phyloP scores from a whole-genome alignment of 768 basidiomycete genomes.

The Rhodotorula toruloides region DNA sequence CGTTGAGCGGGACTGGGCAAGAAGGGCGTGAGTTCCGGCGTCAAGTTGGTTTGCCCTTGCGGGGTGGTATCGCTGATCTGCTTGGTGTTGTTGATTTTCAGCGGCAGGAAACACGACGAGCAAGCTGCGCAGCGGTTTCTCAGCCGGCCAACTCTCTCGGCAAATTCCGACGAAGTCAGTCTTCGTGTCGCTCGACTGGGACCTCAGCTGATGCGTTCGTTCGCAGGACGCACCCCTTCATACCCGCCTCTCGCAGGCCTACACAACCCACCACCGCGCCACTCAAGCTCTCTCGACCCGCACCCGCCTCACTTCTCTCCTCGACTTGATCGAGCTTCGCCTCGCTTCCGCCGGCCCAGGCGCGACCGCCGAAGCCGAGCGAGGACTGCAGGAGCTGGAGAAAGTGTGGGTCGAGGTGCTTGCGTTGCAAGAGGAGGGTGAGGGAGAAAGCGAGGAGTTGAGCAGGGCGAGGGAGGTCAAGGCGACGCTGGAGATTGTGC shows the following conservation, averaged over 20 bases:
- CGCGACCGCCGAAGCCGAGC: not conserved
- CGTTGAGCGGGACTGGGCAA: not conserved
- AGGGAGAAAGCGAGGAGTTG: not conserved
- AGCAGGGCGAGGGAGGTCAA: slow-evolving; percentile 1
- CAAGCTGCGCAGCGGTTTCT: no score
- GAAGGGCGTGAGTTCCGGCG: not conserved
- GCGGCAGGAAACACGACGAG: no score
- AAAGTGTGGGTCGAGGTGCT: slow-evolving; percentile 5
- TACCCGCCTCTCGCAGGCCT: not conserved
- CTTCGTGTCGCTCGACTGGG: no score
- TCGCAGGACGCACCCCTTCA: not conserved
- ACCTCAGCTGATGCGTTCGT: no score
- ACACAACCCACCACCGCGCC: not conserved
- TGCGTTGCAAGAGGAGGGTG: not conserved
- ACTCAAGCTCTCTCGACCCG: not conserved
- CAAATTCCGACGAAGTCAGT: no score
- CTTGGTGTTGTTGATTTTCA: no score
- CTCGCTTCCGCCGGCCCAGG: not conserved
- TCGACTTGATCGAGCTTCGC: not conserved
- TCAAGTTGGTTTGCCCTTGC: not conserved
- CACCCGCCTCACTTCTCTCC: slow-evolving; percentile 7
- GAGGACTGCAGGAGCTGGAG: slow-evolving; percentile 7
- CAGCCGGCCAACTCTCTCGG: no score
- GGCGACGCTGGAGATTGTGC: not conserved
- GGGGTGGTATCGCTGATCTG: no score